Evolutionary conservation across 306 rosid species (phyloP).

Genomic region (Castanea crenata): DNA sequence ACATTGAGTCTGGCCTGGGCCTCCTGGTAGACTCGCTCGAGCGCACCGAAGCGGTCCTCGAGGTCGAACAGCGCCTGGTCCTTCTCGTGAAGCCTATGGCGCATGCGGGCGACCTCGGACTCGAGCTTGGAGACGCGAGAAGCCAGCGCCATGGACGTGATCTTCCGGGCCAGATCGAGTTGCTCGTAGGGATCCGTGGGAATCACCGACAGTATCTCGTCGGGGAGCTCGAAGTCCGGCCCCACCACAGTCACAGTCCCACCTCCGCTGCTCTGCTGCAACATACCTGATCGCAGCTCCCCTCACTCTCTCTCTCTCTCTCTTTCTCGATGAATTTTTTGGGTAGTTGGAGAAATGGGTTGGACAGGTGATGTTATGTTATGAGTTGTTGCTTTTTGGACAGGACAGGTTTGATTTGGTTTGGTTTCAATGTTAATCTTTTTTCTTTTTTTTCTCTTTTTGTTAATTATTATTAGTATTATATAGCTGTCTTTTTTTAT

Average conservation of each 20-base stretch:
- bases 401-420: not conserved
- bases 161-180: slow-evolving; percentile 93
- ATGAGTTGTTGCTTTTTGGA: not conserved
- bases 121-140: slow-evolving; percentile 79
- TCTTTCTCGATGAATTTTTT: not conserved
- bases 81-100: slow-evolving; percentile 57
- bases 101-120: slow-evolving; percentile 54
- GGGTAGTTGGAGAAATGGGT: not conserved
- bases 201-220: slow-evolving; percentile 66
- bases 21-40: slow-evolving; percentile 49
- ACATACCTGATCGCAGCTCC: slow-evolving; percentile 30
- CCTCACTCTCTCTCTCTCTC: slow-evolving; percentile 6
- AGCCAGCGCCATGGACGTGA: slow-evolving; percentile 92
- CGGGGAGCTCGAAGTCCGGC: slow-evolving; percentile 54
- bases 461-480: no score
- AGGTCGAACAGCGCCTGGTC: slow-evolving; percentile 54
- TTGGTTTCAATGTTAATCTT: no score
- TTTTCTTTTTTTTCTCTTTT: no score
- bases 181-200: slow-evolving; percentile 89
- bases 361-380: not conserved
- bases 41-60: slow-evolving; percentile 46
- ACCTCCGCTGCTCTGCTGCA: slow-evolving; percentile 22
- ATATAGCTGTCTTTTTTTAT: no score
- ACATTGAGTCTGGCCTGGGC: slow-evolving; percentile 50
- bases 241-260: not conserved